Evolutionary conservation across 1,284 basidiomycete species (phyloP).

Genomic region (Filobasidium uniguttulatum): DNA sequence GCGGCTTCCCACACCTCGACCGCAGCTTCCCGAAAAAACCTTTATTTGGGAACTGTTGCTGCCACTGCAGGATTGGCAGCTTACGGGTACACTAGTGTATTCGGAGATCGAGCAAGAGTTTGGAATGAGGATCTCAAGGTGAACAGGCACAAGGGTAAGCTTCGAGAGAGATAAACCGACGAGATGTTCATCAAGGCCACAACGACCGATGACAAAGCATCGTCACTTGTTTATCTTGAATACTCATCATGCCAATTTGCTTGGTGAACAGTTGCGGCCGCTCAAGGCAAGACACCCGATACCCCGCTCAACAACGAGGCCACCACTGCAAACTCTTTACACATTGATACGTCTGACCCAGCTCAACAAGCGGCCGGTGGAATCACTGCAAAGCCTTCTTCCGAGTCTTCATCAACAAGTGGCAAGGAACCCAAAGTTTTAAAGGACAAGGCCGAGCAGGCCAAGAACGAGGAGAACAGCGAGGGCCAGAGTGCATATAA

Average conservation of each 20-base stretch:
- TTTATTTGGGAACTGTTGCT: background rate
- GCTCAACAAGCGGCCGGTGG: background rate
- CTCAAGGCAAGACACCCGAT: constrained; percentile 12
- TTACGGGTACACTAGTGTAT: background rate
- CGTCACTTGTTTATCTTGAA: background rate
- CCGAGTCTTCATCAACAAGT: background rate
- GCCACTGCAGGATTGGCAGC: constrained; percentile 1
- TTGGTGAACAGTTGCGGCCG: constrained; percentile 6
- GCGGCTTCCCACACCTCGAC: no score
- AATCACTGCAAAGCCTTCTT: background rate
- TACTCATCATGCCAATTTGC: background rate
- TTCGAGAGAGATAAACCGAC: background rate
- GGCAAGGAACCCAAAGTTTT: constrained; percentile 4
- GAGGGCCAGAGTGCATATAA: constrained; percentile 47
- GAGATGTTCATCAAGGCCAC: background rate
- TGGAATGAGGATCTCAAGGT: constrained; percentile 16
- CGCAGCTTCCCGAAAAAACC: no score
- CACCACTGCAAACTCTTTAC: constrained; percentile 8
- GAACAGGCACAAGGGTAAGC: constrained; percentile 16
- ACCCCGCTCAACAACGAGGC: constrained; percentile 10
- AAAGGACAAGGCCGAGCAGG: constrained; percentile 11
- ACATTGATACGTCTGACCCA: constrained; percentile 7
- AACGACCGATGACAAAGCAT: background rate
- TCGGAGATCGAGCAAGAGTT: constrained; percentile 5
- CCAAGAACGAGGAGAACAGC: constrained; percentile 13